Base-by-base conservation (phyloP, 2,329 filamentous ascomycete genomes). In the Whalleya microplaca region DNA sequence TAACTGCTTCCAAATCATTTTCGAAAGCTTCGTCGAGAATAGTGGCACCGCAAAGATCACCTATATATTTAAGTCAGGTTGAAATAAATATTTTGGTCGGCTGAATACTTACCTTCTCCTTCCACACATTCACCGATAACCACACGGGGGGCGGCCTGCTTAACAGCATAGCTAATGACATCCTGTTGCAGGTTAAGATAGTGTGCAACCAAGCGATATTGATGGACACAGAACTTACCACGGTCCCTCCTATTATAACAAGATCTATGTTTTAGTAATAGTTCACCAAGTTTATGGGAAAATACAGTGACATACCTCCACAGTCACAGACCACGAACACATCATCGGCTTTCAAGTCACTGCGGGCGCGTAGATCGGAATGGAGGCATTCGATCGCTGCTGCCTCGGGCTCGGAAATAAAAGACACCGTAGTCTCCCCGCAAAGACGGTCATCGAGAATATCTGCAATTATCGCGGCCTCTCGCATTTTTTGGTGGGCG, bases 371-470 rank as follows among this genome's bases (percentile, higher is more conserved):
- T 16, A 37, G 32, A 16, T 37, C 32, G 3, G 32, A 37, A 37
- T 37, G 32, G 14, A 37, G 7, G 32, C 9, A 3, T 14, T 37
- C 32, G 14, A 47, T 55, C 5, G 67, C 68, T 1, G 67, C 69
- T 18, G 67, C 69, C 41, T 71, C 67, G 4, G 69, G 69, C 52
- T 71, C 69, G 7, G 61, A 45, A 1, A 63, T 64, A 16, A 70
- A 58, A 2, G 40, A 44, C 37, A 71, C 43, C 4, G 21, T 58
- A 1, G 63, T 68, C 8, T 55, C 21, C 10, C 64, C 64, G 1
- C 58, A 57, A 4, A 27, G 20, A 4, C 63, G 49, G 7, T 10
- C 1, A 4, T 58, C 44, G 8, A 64, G 56, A n/a, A 68, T 62
- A 1, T 65, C 66, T 1, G 67, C 59, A 3, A 51, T 45, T 23